These are phyloP conservation scores for Colletotrichum falcatum DNA, from an alignment of 2,329 filamentous ascomycete species.

Conservation along the genomic window DNA sequence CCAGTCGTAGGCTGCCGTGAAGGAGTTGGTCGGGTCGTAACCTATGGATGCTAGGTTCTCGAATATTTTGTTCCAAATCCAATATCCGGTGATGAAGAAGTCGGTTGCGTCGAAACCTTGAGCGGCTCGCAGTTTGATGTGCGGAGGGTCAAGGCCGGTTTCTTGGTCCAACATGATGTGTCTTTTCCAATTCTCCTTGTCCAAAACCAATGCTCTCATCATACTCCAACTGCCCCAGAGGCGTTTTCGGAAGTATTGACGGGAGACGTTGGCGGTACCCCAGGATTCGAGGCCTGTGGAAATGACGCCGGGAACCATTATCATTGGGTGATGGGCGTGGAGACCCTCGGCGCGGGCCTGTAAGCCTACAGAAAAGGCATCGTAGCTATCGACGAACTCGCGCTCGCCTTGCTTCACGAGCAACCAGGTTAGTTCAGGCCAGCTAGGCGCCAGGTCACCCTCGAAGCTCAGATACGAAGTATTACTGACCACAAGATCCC, in stretches of 20 bases:
- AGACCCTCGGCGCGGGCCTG: conserved; percentile 86
- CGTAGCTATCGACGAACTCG: conserved; percentile 85
- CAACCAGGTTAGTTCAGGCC: conserved; percentile 34
- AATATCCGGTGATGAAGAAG: conserved; percentile 92
- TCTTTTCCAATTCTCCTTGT: conserved; percentile 94
- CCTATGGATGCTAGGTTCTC: conserved; percentile 96
- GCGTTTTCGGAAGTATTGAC: conserved; percentile 92
- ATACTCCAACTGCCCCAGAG: conserved; percentile 99
- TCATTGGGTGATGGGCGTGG: conserved; percentile 84
- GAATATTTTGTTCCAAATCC: conserved; percentile 99
- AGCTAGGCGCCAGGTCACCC: not conserved
- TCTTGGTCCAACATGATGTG: conserved; percentile 97
- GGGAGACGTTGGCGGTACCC: conserved; percentile 87
- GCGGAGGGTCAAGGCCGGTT: conserved; percentile 90
- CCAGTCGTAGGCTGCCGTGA: conserved; percentile 87
- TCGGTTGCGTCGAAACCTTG: conserved; percentile 98
- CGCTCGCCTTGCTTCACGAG: conserved; percentile 79
- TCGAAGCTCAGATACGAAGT: conserved; percentile 21
- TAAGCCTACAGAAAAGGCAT: conserved; percentile 91
- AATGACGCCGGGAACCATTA: conserved; percentile 98
- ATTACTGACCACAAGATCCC: conserved; percentile 79
- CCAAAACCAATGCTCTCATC: conserved; percentile 94
- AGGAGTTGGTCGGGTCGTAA: conserved; percentile 86
- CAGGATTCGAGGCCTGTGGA: conserved; percentile 97
- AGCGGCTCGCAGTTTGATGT: conserved; percentile 89